phyloP scores from a whole-genome alignment of 2,329 filamentous ascomycete species.

The Botryosphaeria agaves region DNA sequence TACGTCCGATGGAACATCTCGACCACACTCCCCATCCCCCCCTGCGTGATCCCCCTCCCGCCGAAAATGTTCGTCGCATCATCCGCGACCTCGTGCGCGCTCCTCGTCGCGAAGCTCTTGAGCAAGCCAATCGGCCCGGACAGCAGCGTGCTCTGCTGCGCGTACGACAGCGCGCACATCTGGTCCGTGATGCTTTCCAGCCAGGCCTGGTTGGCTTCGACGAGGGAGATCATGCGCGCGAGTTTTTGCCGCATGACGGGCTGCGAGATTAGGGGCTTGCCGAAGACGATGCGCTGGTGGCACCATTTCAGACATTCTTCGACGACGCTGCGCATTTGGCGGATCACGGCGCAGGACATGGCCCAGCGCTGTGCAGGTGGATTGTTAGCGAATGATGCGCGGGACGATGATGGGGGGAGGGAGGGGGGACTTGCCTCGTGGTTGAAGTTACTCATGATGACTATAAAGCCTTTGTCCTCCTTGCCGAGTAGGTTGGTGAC shows the following conservation, averaged over 20 bases:
- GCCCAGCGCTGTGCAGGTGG: constrained; percentile 21
- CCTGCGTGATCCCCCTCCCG: constrained; percentile 61
- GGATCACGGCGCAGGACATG: constrained; percentile 36
- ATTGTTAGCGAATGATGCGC: no score
- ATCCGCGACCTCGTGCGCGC: constrained; percentile 69
- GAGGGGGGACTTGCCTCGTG: constrained; percentile 37
- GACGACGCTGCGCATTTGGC: constrained; percentile 49
- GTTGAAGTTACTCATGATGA: constrained; percentile 80
- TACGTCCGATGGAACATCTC: constrained; percentile 76
- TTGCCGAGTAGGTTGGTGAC: constrained; percentile 60
- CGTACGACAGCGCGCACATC: constrained; percentile 73
- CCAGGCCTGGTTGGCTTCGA: constrained; percentile 74
- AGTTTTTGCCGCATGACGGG: constrained; percentile 72
- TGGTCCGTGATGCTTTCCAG: constrained; percentile 73
- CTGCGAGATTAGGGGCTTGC: constrained; percentile 66
- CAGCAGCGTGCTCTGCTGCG: constrained; percentile 55
- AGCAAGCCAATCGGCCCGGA: constrained; percentile 69
- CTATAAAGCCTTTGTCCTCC: constrained; percentile 73
- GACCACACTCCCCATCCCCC: constrained; percentile 66
- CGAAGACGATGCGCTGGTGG: constrained; percentile 72
- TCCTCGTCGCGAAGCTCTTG: constrained; percentile 61
- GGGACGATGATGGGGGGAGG: no score
- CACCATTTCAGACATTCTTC: constrained; percentile 82
- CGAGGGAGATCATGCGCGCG: constrained; percentile 71
- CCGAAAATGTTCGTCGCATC: constrained; percentile 77